phyloP scores from a whole-genome alignment of 345 rosid genomes.

The Anacardium occidentale region DNA sequence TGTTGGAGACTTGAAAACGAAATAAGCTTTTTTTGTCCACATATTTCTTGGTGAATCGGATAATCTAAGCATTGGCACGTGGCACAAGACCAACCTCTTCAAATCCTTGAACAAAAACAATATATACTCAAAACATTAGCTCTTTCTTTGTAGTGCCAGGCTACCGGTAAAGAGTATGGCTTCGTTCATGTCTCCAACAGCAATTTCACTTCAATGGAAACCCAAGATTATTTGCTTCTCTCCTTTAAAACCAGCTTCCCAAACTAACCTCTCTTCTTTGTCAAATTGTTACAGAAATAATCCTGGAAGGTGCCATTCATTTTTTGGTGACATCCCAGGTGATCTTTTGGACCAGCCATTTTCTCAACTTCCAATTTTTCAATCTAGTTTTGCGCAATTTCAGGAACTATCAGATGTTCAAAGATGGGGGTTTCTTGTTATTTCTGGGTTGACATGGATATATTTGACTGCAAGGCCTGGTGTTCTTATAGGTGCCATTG shows the following conservation, averaged over 20 bases:
- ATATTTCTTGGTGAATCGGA: slow-evolving; percentile 28
- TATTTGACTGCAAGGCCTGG: slow-evolving; percentile 94
- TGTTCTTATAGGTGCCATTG: slow-evolving; percentile 85
- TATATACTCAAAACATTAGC: background rate
- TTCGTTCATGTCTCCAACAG: slow-evolving; percentile 49
- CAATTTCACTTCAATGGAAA: slow-evolving; percentile 34
- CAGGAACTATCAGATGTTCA: slow-evolving; percentile 55
- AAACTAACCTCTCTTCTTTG: slow-evolving; percentile 20
- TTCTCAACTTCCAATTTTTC: slow-evolving; percentile 46
- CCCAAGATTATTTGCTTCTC: slow-evolving; percentile 36
- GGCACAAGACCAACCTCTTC: slow-evolving; percentile 38
- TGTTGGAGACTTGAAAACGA: background rate
- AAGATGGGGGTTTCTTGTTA: slow-evolving; percentile 57
- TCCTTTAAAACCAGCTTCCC: slow-evolving; percentile 34
- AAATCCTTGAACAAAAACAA: slow-evolving; percentile 15
- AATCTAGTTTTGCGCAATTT: slow-evolving; percentile 43
- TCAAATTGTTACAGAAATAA: slow-evolving; percentile 23
- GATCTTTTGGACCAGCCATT: slow-evolving; percentile 36
- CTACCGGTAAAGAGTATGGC: slow-evolving; percentile 38
- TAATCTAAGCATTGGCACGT: slow-evolving; percentile 26
- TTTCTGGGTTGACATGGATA: slow-evolving; percentile 66
- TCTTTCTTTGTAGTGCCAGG: background rate
- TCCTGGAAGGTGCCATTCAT: slow-evolving; percentile 48
- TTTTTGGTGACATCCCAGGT: slow-evolving; percentile 41
- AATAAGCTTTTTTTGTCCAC: slow-evolving; percentile 31